phyloP scores from a whole-genome alignment of 257 asterid species.

The Thymus mandschuricus region DNA sequence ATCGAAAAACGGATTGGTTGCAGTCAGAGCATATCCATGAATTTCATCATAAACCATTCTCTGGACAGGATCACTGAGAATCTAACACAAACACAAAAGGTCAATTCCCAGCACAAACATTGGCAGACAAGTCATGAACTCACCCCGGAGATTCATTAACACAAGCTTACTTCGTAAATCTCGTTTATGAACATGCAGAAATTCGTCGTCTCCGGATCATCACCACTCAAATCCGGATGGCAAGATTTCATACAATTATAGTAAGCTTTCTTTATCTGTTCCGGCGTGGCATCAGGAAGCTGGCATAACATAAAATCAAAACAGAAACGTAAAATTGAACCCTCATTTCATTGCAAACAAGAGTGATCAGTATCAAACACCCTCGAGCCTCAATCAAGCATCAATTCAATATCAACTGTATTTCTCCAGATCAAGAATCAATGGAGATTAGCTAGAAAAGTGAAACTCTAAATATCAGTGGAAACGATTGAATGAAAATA shows the following conservation, averaged over 20 bases:
- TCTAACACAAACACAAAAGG: constrained; percentile 48
- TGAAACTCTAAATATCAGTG: not conserved
- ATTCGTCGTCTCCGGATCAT: constrained; percentile 85
- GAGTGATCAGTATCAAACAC: not conserved
- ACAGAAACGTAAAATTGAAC: not conserved
- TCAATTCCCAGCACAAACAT: constrained; percentile 30
- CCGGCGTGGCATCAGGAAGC: constrained; percentile 96
- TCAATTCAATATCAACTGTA: not conserved
- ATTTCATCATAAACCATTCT: constrained; percentile 93
- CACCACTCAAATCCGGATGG: constrained; percentile 98
- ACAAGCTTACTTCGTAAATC: constrained; percentile 72
- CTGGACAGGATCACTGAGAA: constrained; percentile 98
- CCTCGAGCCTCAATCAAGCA: not conserved
- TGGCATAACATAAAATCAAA: constrained; percentile 28
- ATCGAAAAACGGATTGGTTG: constrained; percentile 81
- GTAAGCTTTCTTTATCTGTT: constrained; percentile 93
- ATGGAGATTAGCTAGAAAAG: no score
- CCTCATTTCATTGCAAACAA: not conserved
- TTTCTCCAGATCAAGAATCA: not conserved
- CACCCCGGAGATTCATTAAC: constrained; percentile 16
- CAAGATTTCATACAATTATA: constrained; percentile 97
- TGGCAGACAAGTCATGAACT: not conserved
- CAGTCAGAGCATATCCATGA: constrained; percentile 90
- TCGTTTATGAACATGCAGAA: constrained; percentile 97
- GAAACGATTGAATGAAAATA: not conserved